These are phyloP conservation scores for Geotrichum phurueaensis DNA, from an alignment of 1,139 yeast species.

Conservation along the genomic window DNA sequence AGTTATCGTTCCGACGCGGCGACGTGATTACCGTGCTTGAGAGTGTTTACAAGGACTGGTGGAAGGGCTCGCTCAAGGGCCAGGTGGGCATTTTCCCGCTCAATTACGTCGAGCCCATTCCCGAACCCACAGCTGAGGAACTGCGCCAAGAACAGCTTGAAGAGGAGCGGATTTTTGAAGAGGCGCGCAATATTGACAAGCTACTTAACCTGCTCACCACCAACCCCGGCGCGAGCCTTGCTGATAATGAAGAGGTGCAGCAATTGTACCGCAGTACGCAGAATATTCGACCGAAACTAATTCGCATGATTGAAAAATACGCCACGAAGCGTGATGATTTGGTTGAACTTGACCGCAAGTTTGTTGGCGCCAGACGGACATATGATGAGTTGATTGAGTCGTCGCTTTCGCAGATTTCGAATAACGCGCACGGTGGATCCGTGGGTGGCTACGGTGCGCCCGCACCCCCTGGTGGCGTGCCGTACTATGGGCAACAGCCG, in stretches of 20 bases:
- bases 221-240: slow-evolving; percentile 30
- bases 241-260: slow-evolving; percentile 45
- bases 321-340: slow-evolving; percentile 70
- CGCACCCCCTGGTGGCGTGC: not conserved
- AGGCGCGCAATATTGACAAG: slow-evolving; percentile 55
- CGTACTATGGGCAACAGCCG: not conserved
- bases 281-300: slow-evolving; percentile 67
- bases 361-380: slow-evolving; percentile 57
- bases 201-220: slow-evolving; percentile 55
- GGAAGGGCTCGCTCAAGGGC: slow-evolving; percentile 83
- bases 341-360: slow-evolving; percentile 59
- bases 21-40: slow-evolving; percentile 71
- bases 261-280: slow-evolving; percentile 61
- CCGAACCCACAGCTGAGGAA: slow-evolving; percentile 58
- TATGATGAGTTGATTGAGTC: slow-evolving; percentile 67
- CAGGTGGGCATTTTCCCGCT: slow-evolving; percentile 83
- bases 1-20: slow-evolving; percentile 39
- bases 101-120: slow-evolving; percentile 80
- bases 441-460: not conserved
- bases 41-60: slow-evolving; percentile 90
- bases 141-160: slow-evolving; percentile 39
- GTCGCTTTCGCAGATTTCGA: slow-evolving; percentile 27
- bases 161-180: slow-evolving; percentile 44
- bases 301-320: slow-evolving; percentile 68
- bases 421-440: not conserved